Base-by-base conservation (phyloP, 352 stramenopile species). In the Globisporangium barbulae region DNA sequence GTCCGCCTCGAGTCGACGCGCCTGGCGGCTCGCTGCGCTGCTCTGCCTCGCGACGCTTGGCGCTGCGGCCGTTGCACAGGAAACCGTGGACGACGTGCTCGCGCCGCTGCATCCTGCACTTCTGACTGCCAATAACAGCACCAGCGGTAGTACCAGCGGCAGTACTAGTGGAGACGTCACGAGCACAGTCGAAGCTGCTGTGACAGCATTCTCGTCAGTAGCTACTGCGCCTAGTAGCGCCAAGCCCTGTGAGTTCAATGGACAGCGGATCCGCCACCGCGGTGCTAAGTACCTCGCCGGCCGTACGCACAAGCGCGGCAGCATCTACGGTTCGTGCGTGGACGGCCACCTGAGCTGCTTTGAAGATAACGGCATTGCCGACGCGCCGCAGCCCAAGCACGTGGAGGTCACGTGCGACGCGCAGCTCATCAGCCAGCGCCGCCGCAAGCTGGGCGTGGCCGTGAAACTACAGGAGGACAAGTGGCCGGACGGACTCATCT, bases 401-500 rank as follows among this genome's bases (percentile, higher is more conserved):
- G 56, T 58, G 2, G 28, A 72, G 45, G 70, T 88, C 3, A 61
- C 78, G 19, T 89, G 81, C 66, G 72, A 67, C 12, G 39, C 49
- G 7, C 54, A 70, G 1, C 59, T 59, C 12, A 60, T 79, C 42
- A 35, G 63, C 17, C 61, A 67, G 21, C 69, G 69, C 3, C 61
- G 76, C 5, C 67, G 81, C 0, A 62, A 76, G 57, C 65, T 93
- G 42, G 83, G 83, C 53, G 74, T 93, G 6, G 73, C 79, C 5
- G 80, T 88, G 30, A 75, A 79, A 12, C 28, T 85, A 30, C 53
- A 76, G 53, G 77, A 88, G 41, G 76, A 88, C 37, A 66, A 85
- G n/a, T 93, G 83, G 83, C 83, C 83, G 1, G 69, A 88, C 15
- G 72, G 77, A 12, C 77, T 88, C 37, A 61, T 93, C 31, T 93